Percentiles rank a stretch among this genome's conserved stretches.
Evolutionary conservation across 2,329 filamentous ascomycete species (phyloP).

Genomic region (Ophiostoma himal-ulmi): DNA sequence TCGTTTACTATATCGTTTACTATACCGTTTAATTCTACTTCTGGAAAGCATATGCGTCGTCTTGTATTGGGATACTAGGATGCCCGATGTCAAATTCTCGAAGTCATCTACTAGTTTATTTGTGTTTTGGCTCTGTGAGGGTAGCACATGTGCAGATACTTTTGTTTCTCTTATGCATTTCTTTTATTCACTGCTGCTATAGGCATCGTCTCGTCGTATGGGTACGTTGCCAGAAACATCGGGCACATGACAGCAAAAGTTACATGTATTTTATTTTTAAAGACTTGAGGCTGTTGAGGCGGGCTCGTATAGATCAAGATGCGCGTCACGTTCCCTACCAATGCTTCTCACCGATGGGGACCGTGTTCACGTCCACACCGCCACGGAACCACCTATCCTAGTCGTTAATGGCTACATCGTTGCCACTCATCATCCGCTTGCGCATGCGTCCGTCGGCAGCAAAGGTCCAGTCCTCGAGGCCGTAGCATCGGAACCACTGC

Average conservation of each 20-base stretch:
- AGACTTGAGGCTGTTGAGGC: background rate
- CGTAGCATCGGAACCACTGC: conserved; percentile 84
- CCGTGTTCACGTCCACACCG: conserved; percentile 61
- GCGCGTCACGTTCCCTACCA: conserved; percentile 44
- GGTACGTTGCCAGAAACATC: background rate
- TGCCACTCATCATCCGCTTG: conserved; percentile 71
- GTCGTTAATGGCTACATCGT: conserved; percentile 59
- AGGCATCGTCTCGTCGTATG: background rate
- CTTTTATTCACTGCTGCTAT: no score
- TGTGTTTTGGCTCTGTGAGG: background rate
- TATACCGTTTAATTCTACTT: background rate
- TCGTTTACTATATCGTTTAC: background rate
- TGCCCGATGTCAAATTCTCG: background rate
- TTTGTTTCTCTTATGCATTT: background rate
- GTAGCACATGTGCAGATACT: background rate
- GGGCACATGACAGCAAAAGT: background rate
- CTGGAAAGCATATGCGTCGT: background rate
- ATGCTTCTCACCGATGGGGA: conserved; percentile 61
- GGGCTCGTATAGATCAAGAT: background rate
- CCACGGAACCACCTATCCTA: conserved; percentile 64
- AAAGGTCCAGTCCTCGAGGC: conserved; percentile 76
- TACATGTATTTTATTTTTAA: background rate
- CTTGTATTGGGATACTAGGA: background rate
- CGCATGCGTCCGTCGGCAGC: conserved; percentile 63
- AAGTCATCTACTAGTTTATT: background rate